phyloP scores from a whole-genome alignment of 352 stramenopile genomes.

The Blastocystis sp. region DNA sequence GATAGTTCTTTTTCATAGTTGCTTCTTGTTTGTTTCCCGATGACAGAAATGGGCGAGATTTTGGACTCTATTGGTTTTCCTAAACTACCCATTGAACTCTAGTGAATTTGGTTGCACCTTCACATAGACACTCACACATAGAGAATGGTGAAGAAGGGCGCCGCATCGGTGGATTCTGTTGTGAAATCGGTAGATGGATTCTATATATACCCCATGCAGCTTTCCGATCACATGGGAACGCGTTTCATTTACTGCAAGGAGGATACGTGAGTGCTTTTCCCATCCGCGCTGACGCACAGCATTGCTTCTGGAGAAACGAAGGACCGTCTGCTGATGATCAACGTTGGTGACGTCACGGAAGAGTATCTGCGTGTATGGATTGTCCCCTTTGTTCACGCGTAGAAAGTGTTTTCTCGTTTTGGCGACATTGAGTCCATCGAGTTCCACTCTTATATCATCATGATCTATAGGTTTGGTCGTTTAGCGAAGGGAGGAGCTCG shows the following conservation, averaged over 20 bases:
- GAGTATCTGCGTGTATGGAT: constrained; percentile 24
- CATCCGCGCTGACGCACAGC: background rate
- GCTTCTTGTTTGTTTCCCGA: too few species aligned
- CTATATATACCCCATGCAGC: constrained; percentile 29
- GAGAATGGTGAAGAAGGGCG: background rate
- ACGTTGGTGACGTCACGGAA: constrained; percentile 30
- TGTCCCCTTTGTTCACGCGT: background rate
- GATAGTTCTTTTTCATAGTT: background rate
- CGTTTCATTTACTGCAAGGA: constrained; percentile 44
- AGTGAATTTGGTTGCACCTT: background rate
- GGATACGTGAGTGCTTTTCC: background rate
- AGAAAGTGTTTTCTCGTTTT: constrained; percentile 39
- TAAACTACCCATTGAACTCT: background rate
- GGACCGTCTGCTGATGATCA: constrained; percentile 28
- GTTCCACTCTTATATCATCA: background rate
- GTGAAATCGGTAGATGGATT: constrained; percentile 42
- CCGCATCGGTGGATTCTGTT: background rate
- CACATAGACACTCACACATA: background rate
- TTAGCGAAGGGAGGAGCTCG: constrained; percentile 43
- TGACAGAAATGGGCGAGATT: too few species aligned
- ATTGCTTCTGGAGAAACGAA: background rate
- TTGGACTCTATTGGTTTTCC: background rate
- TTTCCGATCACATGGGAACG: constrained; percentile 15
- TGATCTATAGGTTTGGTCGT: constrained; percentile 47
- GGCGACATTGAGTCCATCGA: constrained; percentile 53